Evolutionary conservation across 176 grass and related monocot species (phyloP).

Genomic region (Raddia guianensis): DNA sequence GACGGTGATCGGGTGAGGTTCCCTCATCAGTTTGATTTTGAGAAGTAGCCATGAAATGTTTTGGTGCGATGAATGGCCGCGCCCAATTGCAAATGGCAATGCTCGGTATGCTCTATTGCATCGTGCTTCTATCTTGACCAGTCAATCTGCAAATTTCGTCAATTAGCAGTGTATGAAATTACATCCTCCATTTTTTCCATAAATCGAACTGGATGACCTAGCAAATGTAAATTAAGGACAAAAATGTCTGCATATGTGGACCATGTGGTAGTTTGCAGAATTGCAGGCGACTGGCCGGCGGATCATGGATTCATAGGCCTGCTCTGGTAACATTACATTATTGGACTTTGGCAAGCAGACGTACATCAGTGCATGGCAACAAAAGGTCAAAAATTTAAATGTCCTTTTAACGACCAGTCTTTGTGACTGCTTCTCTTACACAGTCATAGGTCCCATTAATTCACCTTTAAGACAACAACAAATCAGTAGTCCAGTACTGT

Average conservation of each 20-base stretch:
- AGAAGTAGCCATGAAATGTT: background rate
- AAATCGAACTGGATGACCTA: slow-evolving; percentile 6
- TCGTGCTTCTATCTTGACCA: slow-evolving; percentile 40
- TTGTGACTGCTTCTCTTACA: background rate
- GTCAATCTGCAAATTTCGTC: slow-evolving; percentile 32
- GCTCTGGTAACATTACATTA: slow-evolving; percentile 26
- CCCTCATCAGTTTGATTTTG: background rate
- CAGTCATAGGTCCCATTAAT: background rate
- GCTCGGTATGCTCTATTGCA: background rate
- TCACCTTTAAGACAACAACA: background rate
- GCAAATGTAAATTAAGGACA: slow-evolving; percentile 19
- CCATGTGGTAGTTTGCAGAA: background rate
- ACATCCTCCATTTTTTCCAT: background rate
- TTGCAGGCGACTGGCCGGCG: background rate
- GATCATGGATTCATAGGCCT: slow-evolving; percentile 19
- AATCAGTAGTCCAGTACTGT: background rate
- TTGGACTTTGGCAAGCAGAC: slow-evolving; percentile 19
- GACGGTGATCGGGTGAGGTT: background rate
- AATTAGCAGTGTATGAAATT: background rate
- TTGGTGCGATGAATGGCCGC: background rate
- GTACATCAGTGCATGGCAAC: background rate
- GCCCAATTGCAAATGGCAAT: background rate
- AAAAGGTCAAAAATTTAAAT: slow-evolving; percentile 7
- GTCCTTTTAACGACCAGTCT: background rate
- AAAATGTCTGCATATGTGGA: background rate